phyloP scores from a whole-genome alignment of 2,329 filamentous ascomycete genomes.

The Penicillium vulpinum region DNA sequence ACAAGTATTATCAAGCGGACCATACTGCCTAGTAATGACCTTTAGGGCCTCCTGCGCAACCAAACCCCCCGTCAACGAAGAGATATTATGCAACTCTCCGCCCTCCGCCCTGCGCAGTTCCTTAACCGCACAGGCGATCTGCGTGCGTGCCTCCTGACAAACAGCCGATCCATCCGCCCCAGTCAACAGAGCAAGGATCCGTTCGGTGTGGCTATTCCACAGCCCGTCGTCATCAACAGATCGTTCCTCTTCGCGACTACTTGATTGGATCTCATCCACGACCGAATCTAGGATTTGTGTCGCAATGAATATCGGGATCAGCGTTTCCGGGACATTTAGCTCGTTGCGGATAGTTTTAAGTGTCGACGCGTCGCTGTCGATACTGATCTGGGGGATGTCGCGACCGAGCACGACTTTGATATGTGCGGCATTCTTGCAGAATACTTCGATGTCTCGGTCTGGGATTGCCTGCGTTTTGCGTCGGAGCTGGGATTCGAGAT shows the following conservation, averaged over 20 bases:
- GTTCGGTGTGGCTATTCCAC: slow-evolving; percentile 35
- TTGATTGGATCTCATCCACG: slow-evolving; percentile 55
- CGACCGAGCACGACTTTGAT: slow-evolving; percentile 79
- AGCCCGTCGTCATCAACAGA: slow-evolving; percentile 36
- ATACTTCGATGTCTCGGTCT: slow-evolving; percentile 76
- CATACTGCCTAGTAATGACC: slow-evolving; percentile 64
- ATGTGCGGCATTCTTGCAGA: slow-evolving; percentile 93
- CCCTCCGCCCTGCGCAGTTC: slow-evolving; percentile 76
- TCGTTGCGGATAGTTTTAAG: slow-evolving; percentile 45
- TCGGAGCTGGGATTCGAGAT: slow-evolving; percentile 54
- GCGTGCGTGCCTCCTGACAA: slow-evolving; percentile 52
- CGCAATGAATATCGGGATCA: slow-evolving; percentile 69
- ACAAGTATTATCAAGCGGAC: slow-evolving; percentile 64
- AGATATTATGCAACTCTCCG: slow-evolving; percentile 89
- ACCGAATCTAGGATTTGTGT: slow-evolving; percentile 51
- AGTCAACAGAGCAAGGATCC: slow-evolving; percentile 30
- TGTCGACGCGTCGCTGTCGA: slow-evolving; percentile 38
- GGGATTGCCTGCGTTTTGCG: slow-evolving; percentile 54
- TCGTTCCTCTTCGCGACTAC: slow-evolving; percentile 23
- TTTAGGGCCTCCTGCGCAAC: slow-evolving; percentile 98
- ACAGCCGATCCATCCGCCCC: slow-evolving; percentile 48
- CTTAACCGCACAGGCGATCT: slow-evolving; percentile 56
- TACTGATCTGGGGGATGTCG: slow-evolving; percentile 52
- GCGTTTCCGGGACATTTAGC: slow-evolving; percentile 53
- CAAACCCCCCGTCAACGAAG: slow-evolving; percentile 83